phyloP scores from a whole-genome alignment of 345 rosid species.

The Gossypium rotundifolium region DNA sequence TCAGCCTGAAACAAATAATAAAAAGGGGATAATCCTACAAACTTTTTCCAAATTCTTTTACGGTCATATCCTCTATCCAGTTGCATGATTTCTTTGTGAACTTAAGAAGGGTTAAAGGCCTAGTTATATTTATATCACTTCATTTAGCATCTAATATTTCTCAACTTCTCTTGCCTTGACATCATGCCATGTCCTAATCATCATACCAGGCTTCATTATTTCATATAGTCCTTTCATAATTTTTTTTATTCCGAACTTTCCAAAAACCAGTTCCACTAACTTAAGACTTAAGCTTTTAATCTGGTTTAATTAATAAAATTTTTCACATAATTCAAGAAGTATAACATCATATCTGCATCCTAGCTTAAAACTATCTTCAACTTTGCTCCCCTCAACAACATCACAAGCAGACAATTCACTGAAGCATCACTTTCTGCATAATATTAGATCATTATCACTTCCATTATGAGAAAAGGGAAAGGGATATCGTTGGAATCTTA shows the following conservation, averaged over 20 bases:
- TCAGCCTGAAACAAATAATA: background rate
- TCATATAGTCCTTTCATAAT: background rate
- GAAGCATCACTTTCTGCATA: background rate
- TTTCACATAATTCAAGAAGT: background rate
- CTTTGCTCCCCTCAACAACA: background rate
- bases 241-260: background rate
- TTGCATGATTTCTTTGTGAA: background rate
- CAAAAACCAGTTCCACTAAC: background rate
- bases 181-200: background rate
- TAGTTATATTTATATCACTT: background rate
- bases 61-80: background rate
- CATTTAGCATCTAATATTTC: constrained; percentile 1
- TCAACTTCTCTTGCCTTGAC: background rate
- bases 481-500: background rate
- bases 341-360: background rate
- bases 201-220: background rate
- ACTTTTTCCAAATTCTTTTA: background rate
- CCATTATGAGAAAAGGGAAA: background rate
- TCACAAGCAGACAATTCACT: background rate
- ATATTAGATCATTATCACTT: background rate
- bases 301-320: background rate
- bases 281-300: background rate
- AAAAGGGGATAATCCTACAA: background rate
- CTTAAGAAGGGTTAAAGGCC: background rate
- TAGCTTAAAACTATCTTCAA: background rate